These are phyloP conservation scores for Sporisorium exsertum DNA, from an alignment of 1,284 basidiomycete genomes.

Conservation along the genomic window DNA sequence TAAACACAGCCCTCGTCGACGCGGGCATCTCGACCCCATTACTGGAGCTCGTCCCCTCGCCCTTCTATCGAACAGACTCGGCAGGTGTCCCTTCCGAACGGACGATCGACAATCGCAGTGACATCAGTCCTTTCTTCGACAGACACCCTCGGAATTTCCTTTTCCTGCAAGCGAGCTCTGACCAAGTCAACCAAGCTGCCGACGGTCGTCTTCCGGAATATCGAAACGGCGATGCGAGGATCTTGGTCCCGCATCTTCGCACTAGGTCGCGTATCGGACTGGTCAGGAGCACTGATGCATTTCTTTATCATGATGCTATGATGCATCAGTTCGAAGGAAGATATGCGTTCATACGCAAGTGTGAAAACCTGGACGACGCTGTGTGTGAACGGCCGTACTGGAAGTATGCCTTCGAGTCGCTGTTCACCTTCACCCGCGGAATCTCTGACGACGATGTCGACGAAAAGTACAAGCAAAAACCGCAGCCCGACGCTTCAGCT, in stretches of 20 bases:
- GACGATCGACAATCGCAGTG: not conserved
- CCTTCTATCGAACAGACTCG: constrained; percentile 9
- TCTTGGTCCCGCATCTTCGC: constrained; percentile 20
- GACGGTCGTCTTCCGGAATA: constrained; percentile 7
- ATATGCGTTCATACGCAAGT: not conserved
- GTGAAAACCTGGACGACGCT: not conserved
- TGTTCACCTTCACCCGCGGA: constrained; percentile 8
- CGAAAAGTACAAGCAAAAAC: not conserved
- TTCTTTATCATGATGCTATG: constrained; percentile 1
- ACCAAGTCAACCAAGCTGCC: not conserved
- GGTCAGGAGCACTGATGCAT: constrained; percentile 13
- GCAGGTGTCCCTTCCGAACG: not conserved
- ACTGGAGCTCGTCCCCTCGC: constrained; percentile 20
- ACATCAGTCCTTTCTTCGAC: constrained; percentile 9
- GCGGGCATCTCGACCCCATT: constrained; percentile 9
- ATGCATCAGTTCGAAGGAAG: not conserved
- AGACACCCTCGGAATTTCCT: constrained; percentile 9
- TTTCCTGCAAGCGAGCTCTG: constrained; percentile 7
- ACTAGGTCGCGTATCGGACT: constrained; percentile 19
- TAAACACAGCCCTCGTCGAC: constrained; percentile 11
- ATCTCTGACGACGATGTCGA: not conserved
- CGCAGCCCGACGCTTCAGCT: not conserved
- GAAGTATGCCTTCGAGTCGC: constrained; percentile 18
- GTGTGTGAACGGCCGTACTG: constrained; percentile 6
- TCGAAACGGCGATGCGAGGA: not conserved